Percentiles rank a stretch among this genome's conserved stretches.
Conservation (phyloP, 2,329 filamentous ascomycete species). For the Tolypocladium tundrense region DNA sequence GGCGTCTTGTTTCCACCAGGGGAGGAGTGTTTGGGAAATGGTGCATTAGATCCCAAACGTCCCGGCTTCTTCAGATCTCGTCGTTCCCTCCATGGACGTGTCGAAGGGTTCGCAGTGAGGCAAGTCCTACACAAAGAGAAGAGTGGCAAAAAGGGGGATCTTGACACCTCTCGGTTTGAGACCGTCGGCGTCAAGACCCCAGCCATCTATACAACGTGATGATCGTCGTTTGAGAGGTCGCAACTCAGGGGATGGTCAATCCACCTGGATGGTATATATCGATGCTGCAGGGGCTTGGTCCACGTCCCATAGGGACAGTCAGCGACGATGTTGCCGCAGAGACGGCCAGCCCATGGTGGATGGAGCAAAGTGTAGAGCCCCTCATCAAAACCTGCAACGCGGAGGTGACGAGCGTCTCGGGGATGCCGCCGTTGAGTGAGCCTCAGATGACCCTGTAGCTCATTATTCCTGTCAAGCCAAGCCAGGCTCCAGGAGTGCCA, state of each 20-base stretch:
- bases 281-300: neutral
- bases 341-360: neutral
- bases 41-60: conserved; percentile 1
- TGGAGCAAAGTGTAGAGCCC: neutral
- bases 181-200: neutral
- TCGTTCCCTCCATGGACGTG: conserved; percentile 2
- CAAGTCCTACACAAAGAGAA: conserved; percentile 1
- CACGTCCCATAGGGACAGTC: neutral
- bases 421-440: neutral
- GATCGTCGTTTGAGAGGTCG: neutral
- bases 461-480: neutral
- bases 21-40: neutral
- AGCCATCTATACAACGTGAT: neutral
- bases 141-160: neutral
- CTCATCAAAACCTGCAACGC: neutral
- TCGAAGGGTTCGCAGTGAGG: neutral
- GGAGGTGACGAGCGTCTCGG: neutral
- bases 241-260: neutral
- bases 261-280: too few species aligned
- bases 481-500: conserved; percentile 1
- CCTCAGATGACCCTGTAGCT: neutral
- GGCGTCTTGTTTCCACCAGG: neutral
- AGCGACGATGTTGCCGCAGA: neutral
- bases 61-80: neutral
- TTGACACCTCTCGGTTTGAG: neutral